A percentile compares a stretch with the other conserved stretches of the same genome.
Conservation (phyloP, 1,284 basidiomycete genomes). For the Pisolithus thermaeus region DNA sequence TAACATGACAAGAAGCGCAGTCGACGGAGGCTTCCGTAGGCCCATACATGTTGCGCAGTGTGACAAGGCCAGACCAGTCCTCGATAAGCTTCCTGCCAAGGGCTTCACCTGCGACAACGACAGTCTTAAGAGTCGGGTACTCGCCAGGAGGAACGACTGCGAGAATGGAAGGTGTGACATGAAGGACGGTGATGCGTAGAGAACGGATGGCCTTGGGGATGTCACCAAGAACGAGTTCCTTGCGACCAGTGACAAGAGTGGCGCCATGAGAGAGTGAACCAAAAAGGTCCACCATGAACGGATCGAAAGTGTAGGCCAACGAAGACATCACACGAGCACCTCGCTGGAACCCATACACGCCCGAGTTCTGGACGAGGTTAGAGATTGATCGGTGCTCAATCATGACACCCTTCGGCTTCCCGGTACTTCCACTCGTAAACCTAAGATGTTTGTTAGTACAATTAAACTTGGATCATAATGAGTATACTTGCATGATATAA, state of each 20-base stretch:
- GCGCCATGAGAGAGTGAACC: slow-evolving; percentile 22
- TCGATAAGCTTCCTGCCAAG: slow-evolving; percentile 26
- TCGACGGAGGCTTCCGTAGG: slow-evolving; percentile 30
- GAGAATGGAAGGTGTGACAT: slow-evolving; percentile 29
- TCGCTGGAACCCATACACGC: slow-evolving; percentile 18
- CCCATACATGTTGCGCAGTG: slow-evolving; percentile 30
- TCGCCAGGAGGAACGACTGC: slow-evolving; percentile 22
- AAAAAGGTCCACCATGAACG: slow-evolving; percentile 25
- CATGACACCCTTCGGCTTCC: slow-evolving; percentile 25
- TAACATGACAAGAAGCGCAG: slow-evolving; percentile 25
- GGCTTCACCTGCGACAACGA: slow-evolving; percentile 25
- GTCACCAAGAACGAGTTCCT: slow-evolving; percentile 27
- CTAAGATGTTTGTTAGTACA: background rate
- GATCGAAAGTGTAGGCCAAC: slow-evolving; percentile 27
- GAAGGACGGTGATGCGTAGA: slow-evolving; percentile 21
- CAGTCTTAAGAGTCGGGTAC: slow-evolving; percentile 21
- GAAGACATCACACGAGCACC: slow-evolving; percentile 25
- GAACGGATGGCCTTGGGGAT: slow-evolving; percentile 23
- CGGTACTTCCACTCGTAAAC: slow-evolving; percentile 18
- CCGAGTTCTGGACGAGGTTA: slow-evolving; percentile 24
- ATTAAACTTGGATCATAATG: background rate
- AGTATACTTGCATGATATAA: slow-evolving; percentile 22
- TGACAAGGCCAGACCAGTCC: slow-evolving; percentile 24
- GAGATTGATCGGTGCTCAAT: slow-evolving; percentile 29
- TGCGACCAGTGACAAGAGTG: slow-evolving; percentile 26